Percentiles rank a stretch among this genome's conserved stretches.
phyloP scores from a whole-genome alignment of 495 filamentous ascomycete genomes.

The Penicillium cinerascens region DNA sequence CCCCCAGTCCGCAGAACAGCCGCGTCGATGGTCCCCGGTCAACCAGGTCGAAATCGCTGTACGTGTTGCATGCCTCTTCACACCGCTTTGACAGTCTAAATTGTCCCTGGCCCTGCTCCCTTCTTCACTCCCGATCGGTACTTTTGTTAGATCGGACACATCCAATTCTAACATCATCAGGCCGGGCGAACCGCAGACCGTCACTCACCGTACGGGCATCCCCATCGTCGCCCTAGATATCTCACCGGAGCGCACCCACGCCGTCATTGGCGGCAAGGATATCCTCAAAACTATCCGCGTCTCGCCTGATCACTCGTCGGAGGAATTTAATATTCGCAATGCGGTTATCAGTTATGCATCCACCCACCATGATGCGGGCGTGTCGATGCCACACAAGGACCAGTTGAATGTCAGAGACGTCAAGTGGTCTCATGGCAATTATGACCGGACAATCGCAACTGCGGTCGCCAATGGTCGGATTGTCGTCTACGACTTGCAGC shows the following conservation, averaged over 20 bases:
- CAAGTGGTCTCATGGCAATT: constrained; percentile 72
- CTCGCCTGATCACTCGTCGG: constrained; percentile 63
- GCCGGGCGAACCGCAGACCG: constrained; percentile 67
- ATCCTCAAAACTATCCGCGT: constrained; percentile 80
- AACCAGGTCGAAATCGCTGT: constrained; percentile 44
- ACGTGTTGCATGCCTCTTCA: constrained; percentile 22
- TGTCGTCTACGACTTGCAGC: constrained; percentile 78
- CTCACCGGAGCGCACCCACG: constrained; percentile 70
- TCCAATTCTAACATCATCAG: constrained; percentile 35
- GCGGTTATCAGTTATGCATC: constrained; percentile 68
- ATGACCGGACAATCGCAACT: constrained; percentile 69
- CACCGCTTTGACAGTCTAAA: constrained; percentile 18
- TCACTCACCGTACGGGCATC: constrained; percentile 66
- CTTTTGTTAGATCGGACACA: background rate
- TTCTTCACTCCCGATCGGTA: background rate
- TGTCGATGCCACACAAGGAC: constrained; percentile 58
- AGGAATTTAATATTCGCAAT: constrained; percentile 76
- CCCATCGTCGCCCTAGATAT: constrained; percentile 74
- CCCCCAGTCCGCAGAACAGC: constrained; percentile 47
- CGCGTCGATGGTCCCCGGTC: constrained; percentile 37
- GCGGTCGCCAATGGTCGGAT: constrained; percentile 85
- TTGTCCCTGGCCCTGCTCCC: background rate
- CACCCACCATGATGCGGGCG: constrained; percentile 51
- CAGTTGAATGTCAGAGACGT: constrained; percentile 80
- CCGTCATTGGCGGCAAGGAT: constrained; percentile 76